Evolutionary conservation across 305 asterid species (phyloP).

Genomic region (Fraxinus xanthoxyloides): DNA sequence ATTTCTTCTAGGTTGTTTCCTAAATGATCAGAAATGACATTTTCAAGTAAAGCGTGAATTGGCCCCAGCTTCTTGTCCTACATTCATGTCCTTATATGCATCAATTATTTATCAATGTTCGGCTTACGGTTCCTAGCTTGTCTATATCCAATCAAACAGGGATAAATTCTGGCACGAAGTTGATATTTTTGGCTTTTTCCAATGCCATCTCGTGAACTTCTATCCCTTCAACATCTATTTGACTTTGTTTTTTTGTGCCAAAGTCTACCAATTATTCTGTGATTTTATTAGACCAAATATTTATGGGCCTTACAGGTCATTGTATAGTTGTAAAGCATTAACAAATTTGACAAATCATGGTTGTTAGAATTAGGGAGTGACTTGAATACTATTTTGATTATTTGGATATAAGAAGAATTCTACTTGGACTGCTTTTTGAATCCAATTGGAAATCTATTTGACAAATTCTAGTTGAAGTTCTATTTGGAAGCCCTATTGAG

Average conservation of each 20-base stretch:
- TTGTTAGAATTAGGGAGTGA: no score
- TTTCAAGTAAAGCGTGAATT: not conserved
- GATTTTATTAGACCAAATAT: not conserved
- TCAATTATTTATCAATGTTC: not conserved
- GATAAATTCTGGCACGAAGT: not conserved
- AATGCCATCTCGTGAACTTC: conserved; percentile 29
- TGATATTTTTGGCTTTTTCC: not conserved
- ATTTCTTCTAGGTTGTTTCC: not conserved
- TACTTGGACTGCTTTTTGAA: no score
- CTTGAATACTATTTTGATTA: no score
- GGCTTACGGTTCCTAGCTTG: not conserved
- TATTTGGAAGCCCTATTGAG: no score
- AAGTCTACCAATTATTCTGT: not conserved
- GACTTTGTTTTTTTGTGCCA: not conserved
- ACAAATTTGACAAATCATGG: not conserved
- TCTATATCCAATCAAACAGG: not conserved
- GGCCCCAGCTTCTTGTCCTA: not conserved
- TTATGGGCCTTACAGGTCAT: not conserved
- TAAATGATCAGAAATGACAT: not conserved
- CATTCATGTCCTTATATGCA: not conserved
- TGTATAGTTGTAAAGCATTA: not conserved
- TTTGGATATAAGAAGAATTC: no score
- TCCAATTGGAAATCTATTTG: no score
- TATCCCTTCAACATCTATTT: not conserved
- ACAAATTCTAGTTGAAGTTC: no score